Evolutionary conservation across 1,284 basidiomycete species (phyloP).

Genomic region (Mixia osmundae): DNA sequence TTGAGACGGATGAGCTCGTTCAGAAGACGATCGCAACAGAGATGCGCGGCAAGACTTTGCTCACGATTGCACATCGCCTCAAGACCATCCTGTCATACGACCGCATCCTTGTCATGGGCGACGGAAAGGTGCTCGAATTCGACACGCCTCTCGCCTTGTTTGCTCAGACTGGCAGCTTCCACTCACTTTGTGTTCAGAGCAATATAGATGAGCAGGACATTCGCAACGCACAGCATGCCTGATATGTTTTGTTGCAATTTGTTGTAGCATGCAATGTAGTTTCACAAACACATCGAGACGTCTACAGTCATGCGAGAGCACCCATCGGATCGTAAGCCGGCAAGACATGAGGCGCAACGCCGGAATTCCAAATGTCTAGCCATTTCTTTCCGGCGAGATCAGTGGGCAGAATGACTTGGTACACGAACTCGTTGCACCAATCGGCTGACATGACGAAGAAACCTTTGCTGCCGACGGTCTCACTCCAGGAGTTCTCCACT

Average conservation of each 20-base stretch:
- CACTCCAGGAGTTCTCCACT: conserved; percentile 89
- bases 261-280: not conserved
- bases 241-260: not conserved
- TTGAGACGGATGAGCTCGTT: conserved; percentile 52
- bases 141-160: conserved; percentile 41
- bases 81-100: conserved; percentile 39
- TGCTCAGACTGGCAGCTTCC: conserved; percentile 36
- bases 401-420: conserved; percentile 66
- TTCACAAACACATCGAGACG: not conserved
- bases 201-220: conserved; percentile 4
- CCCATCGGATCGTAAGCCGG: conserved; percentile 84
- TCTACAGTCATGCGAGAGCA: conserved; percentile 20
- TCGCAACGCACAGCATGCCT: not conserved
- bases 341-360: conserved; percentile 35
- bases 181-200: conserved; percentile 37
- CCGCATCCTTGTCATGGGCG: conserved; percentile 48
- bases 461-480: conserved; percentile 48
- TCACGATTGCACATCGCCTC: conserved; percentile 41
- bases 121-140: conserved; percentile 37
- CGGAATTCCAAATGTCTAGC: conserved; percentile 15
- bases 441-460: conserved; percentile 50
- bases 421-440: conserved; percentile 78
- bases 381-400: not conserved
- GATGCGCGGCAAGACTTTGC: conserved; percentile 50
- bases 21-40: conserved; percentile 64